phyloP scores from a whole-genome alignment of 2,329 filamentous ascomycete genomes.

The Anisogramma anomala region DNA sequence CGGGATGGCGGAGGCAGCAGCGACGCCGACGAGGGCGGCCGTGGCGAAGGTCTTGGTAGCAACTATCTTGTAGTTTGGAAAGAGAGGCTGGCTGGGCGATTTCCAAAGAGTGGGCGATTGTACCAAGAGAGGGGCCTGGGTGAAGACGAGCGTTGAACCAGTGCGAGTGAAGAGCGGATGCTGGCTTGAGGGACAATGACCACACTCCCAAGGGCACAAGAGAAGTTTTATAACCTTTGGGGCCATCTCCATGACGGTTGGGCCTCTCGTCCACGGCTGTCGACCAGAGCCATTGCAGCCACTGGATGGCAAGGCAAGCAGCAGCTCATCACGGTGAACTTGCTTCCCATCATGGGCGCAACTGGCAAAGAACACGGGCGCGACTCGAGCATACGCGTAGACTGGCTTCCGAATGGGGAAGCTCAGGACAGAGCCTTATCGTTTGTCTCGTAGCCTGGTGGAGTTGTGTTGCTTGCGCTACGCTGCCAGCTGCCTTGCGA shows the following conservation, averaged over 20 bases:
- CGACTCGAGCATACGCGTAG: not conserved
- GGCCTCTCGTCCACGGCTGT: not conserved
- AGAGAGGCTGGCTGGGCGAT: not conserved
- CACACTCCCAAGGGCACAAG: not conserved
- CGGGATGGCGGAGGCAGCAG: constrained; percentile 12
- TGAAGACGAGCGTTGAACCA: constrained; percentile 3
- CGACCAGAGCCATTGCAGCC: not conserved
- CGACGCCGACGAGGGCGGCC: constrained; percentile 12
- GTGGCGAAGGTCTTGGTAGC: constrained; percentile 12
- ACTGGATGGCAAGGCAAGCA: not conserved
- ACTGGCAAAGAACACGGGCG: not conserved
- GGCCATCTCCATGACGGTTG: not conserved
- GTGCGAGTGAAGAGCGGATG: constrained; percentile 5
- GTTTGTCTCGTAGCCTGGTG: too few species aligned
- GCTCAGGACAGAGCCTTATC: not conserved
- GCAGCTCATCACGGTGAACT: not conserved
- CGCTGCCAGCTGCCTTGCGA: too few species aligned
- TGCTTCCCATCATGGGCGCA: not conserved
- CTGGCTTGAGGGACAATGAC: not conserved
- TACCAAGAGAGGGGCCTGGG: not conserved
- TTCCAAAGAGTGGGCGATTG: not conserved
- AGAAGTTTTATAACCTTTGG: not conserved
- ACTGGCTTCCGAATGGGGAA: not conserved
- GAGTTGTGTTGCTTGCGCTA: too few species aligned
- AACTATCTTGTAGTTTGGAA: constrained; percentile 8